Evolutionary conservation across 225 moss, liverwort and hornwort genomes (phyloP), one percentile per base, ranked within the genome.

Genomic region (Antitrichia curtipendula): DNA sequence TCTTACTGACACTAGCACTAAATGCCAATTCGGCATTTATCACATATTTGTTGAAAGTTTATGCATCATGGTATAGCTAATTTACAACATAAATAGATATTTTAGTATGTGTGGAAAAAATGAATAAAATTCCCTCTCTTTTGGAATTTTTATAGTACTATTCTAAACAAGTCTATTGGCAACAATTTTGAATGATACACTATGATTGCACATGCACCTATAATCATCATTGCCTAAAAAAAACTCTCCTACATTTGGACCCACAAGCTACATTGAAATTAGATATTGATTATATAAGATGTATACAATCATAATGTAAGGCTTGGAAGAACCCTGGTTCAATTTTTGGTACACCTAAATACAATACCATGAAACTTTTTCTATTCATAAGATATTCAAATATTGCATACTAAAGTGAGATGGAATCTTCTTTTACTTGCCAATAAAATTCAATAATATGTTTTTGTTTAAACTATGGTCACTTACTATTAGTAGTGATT

Each of bases 251-350:
- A n/a, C 6, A 27, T 24, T 38, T 56, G 6, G 2, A n/a, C 7
- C 49, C 1, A 56, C 16, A 16, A n/a, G 9, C 16, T 22, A n/a
- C 4, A 36, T 31, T n/a, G 16, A 54, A n/a, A 77, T 1, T 78
- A 56, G 9, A 36, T n/a, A 10, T 36, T 24, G 15, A 77, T 25
- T 25, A n/a, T 2, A 0, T 1, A 23, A n/a, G 14, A 38, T n/a
- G 23, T 78, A 24, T 10, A 49, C 10, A 74, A 31, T 49, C 4
- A 49, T 19, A 11, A 75, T 1, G 1, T 6, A 9, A 45, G 9
- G 31, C 0, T 0, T 74, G 0, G 2, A 31, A 32, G 6, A 36
- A 6, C 3, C 14, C 36, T 50, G 3, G 9, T 34, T 34, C 9
- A 36, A 75, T 75, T 75, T 73, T 75, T 50, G 36, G 3, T 6